Evolutionary conservation across 2,329 filamentous ascomycete species (phyloP).

Genomic region (Thelonectria olida): DNA sequence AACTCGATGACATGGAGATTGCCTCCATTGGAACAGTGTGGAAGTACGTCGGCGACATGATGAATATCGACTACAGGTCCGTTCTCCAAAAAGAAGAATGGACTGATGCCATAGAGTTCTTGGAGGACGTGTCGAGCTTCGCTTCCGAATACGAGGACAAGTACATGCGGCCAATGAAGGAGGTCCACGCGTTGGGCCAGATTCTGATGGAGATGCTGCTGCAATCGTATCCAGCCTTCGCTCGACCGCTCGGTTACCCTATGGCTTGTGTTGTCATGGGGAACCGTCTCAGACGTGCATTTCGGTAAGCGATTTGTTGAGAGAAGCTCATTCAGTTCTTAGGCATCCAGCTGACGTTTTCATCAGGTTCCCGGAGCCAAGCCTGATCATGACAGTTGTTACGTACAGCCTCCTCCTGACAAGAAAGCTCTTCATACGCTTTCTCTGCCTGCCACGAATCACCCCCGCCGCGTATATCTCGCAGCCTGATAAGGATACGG

Average conservation of each 20-base stretch:
- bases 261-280: slow-evolving; percentile 70
- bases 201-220: slow-evolving; percentile 70
- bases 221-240: slow-evolving; percentile 58
- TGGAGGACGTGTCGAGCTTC: slow-evolving; percentile 58
- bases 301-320: slow-evolving; percentile 61
- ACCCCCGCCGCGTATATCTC: slow-evolving; percentile 50
- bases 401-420: slow-evolving; percentile 58
- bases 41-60: slow-evolving; percentile 75
- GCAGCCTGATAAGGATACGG: slow-evolving; percentile 61
- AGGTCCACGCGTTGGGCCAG: slow-evolving; percentile 62
- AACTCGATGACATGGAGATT: slow-evolving; percentile 71
- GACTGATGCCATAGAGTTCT: slow-evolving; percentile 62
- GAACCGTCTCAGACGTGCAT: slow-evolving; percentile 69
- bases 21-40: slow-evolving; percentile 75
- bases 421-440: slow-evolving; percentile 65
- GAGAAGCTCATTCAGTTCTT: not conserved
- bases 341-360: not conserved
- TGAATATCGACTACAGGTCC: slow-evolving; percentile 66
- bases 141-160: slow-evolving; percentile 65
- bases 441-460: slow-evolving; percentile 68
- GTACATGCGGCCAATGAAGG: slow-evolving; percentile 63
- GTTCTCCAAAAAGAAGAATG: slow-evolving; percentile 50
- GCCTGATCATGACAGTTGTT: slow-evolving; percentile 46
- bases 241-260: slow-evolving; percentile 58
- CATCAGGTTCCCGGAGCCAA: slow-evolving; percentile 55